phyloP scores from a whole-genome alignment of 805 yeast species.

The Barnettozyma californica region DNA sequence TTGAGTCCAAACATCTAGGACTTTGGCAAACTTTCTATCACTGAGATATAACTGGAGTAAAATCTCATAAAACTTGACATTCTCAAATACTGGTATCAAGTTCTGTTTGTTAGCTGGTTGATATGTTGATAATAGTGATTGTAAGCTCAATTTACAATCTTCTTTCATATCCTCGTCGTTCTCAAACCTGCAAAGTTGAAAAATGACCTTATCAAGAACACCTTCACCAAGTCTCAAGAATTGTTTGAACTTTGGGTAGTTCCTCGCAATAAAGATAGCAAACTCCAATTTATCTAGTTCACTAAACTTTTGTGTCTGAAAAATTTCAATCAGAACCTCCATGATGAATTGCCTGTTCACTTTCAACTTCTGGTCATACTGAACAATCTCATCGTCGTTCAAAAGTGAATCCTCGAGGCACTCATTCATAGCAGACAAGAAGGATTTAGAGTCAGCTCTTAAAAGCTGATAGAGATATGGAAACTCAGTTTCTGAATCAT shows the following conservation, averaged over 20 bases:
- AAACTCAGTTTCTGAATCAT: constrained; percentile 37
- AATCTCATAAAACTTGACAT: constrained; percentile 53
- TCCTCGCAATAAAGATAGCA: constrained; percentile 71
- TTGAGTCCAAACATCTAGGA: constrained; percentile 49
- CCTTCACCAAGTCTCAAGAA: constrained; percentile 69
- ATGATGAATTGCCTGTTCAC: constrained; percentile 73
- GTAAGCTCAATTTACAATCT: constrained; percentile 74
- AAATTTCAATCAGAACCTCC: constrained; percentile 62
- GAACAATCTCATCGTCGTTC: constrained; percentile 49
- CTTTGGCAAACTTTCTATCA: constrained; percentile 47
- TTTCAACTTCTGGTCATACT: constrained; percentile 21
- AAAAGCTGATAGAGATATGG: constrained; percentile 64
- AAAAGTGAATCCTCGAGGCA: constrained; percentile 75
- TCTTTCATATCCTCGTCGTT: constrained; percentile 27
- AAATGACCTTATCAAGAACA: constrained; percentile 42
- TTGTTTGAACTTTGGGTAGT: constrained; percentile 80
- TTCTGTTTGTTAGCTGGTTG: constrained; percentile 49
- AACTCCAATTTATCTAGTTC: constrained; percentile 32
- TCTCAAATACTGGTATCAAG: constrained; percentile 45
- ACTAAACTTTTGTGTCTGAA: constrained; percentile 33
- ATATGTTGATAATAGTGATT: constrained; percentile 61
- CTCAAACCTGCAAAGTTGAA: constrained; percentile 41
- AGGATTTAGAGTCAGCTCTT: constrained; percentile 48
- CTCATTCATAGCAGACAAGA: constrained; percentile 68
- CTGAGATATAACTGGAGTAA: constrained; percentile 51